Percentiles rank a stretch among this genome's conserved stretches.
phyloP scores from a whole-genome alignment of 2,329 filamentous ascomycete species.

The Calonectria pseudoturangicola region DNA sequence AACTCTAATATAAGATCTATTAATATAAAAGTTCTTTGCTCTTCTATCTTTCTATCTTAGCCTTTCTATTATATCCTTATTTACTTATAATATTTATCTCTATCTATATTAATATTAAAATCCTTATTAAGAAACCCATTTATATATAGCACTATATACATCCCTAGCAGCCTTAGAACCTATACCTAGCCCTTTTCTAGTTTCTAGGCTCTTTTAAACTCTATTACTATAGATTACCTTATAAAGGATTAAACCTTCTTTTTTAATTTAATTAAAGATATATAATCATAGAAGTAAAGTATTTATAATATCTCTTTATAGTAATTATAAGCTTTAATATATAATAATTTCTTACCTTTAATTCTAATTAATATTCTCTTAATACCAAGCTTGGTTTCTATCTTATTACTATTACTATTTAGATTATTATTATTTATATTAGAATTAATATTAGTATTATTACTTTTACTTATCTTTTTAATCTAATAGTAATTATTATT shows the following conservation, averaged over 20 bases:
- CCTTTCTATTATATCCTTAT: not conserved
- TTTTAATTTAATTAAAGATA: not conserved
- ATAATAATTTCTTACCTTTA: constrained; percentile 8
- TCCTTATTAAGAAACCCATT: constrained; percentile 1
- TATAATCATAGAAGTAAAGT: constrained; percentile 28
- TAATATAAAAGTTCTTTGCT: too few relatives aligned
- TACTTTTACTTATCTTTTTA: not conserved
- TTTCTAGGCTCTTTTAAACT: not conserved
- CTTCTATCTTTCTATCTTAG: too few relatives aligned
- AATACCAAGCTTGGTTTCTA: not conserved
- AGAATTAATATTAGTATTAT: too few relatives aligned
- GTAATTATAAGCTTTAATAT: constrained; percentile 28
- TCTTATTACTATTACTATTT: not conserved
- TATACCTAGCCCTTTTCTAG: not conserved
- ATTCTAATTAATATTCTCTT: constrained; percentile 11
- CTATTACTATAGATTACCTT: not conserved
- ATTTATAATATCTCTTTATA: constrained; percentile 1
- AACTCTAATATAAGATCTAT: too few relatives aligned
- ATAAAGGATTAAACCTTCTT: not conserved
- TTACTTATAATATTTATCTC: not conserved
- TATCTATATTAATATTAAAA: not conserved
- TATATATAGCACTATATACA: not conserved
- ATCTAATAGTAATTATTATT: too few relatives aligned
- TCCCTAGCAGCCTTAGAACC: not conserved
- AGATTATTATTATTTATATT: not conserved